These are phyloP conservation scores for Asterionellopsis glacialis DNA, from an alignment of 108 stramenopile genomes.

Conservation along the genomic window DNA sequence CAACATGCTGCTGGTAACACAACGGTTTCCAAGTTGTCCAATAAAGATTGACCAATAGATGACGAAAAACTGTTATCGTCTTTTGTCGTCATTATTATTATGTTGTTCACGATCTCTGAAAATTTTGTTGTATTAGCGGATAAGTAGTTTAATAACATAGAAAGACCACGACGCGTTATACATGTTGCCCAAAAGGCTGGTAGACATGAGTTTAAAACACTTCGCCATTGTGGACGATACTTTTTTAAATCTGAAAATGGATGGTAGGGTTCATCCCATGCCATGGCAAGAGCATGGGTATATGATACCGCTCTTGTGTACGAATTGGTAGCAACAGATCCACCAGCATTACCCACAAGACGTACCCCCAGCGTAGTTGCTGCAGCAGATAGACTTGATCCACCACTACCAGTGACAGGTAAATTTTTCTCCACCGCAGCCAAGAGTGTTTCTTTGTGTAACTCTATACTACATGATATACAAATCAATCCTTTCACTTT, in stretches of 20 bases:
- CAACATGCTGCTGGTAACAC: constrained; percentile 28
- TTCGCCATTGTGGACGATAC: constrained; percentile 8
- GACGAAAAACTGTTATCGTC: not conserved
- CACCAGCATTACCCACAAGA: constrained; percentile 63
- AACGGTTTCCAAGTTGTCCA: constrained; percentile 7
- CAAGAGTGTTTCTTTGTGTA: constrained; percentile 25
- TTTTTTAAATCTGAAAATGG: constrained; percentile 8
- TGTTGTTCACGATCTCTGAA: not conserved
- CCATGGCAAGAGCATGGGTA: constrained; percentile 38
- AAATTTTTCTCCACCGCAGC: constrained; percentile 24
- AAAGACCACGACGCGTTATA: constrained; percentile 21
- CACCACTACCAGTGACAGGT: constrained; percentile 62
- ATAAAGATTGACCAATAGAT: not conserved
- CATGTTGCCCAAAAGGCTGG: constrained; percentile 55
- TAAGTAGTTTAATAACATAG: not conserved
- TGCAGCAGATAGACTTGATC: constrained; percentile 46
- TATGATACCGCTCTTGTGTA: constrained; percentile 56
- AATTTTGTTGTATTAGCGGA: not conserved
- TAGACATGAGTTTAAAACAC: constrained; percentile 49
- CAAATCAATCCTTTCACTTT: constrained; percentile 43
- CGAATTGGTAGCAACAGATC: constrained; percentile 64
- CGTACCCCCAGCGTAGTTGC: constrained; percentile 25
- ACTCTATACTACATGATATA: constrained; percentile 30
- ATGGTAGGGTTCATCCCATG: constrained; percentile 39
- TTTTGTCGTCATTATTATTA: not conserved